phyloP scores from a whole-genome alignment of 225 moss, liverwort and hornwort genomes.

The Straminergon stramineum region DNA sequence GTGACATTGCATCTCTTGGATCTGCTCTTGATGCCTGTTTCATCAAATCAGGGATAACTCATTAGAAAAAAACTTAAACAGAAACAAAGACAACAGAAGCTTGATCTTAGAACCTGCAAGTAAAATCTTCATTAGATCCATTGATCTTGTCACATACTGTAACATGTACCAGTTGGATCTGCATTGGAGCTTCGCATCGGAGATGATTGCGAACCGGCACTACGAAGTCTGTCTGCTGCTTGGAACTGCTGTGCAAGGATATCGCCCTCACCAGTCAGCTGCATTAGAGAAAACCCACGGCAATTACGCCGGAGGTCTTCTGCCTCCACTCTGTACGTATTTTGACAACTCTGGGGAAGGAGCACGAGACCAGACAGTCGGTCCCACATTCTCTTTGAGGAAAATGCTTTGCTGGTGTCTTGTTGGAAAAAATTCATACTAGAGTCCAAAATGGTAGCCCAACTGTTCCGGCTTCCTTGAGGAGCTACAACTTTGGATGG shows the following conservation, averaged over 20 bases:
- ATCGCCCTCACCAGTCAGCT: constrained; percentile 63
- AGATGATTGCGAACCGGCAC: constrained; percentile 4
- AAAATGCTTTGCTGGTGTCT: background rate
- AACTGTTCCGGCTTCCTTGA: constrained; percentile 26
- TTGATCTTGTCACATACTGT: background rate
- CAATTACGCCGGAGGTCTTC: background rate
- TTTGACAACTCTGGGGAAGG: constrained; percentile 15
- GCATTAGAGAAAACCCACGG: constrained; percentile 55
- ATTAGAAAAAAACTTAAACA: background rate
- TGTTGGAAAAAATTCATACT: constrained; percentile 27
- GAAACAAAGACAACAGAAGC: background rate
- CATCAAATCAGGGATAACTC: background rate
- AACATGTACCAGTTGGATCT: constrained; percentile 29
- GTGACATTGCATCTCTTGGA: constrained; percentile 26
- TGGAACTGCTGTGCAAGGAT: constrained; percentile 61
- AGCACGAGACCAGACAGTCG: constrained; percentile 54
- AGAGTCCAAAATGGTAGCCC: constrained; percentile 39
- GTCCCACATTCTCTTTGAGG: constrained; percentile 9
- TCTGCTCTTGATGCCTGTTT: constrained; percentile 19
- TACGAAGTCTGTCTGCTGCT: constrained; percentile 31
- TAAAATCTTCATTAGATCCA: background rate
- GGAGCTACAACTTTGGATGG: constrained; percentile 69
- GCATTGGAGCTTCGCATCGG: background rate
- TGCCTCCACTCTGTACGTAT: background rate
- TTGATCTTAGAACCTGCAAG: background rate